Base-by-base conservation (phyloP, 495 filamentous ascomycete species). In the Darksidea phi region DNA sequence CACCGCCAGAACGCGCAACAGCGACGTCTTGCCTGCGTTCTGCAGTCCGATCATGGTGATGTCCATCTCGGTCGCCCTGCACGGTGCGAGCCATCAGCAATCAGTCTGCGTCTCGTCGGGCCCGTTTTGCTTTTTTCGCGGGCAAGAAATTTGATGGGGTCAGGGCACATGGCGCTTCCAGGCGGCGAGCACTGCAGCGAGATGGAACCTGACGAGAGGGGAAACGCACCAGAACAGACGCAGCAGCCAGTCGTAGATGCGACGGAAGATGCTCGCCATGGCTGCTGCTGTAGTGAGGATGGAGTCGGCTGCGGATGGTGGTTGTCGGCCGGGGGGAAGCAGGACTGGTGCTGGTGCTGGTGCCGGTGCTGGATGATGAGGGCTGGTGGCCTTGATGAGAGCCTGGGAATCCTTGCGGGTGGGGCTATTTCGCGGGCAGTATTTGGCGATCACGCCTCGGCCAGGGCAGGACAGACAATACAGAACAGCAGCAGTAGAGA, bases 11-110 rank as follows among this genome's bases (percentile, higher is more conserved):
- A 98, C 94, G 54, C 93, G 83, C 73, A 97, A 80, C 72, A 98
- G 75, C 34, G 93, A 97, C 48, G 94, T 97, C 77, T 98, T 98
- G 61, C 94, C 94, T 52, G 94, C 94, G 78, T 98, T 98, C 73
- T 98, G 94, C 73, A 98, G 78, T 23, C 94, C 94, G 78, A 98
- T 95, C 90, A 98, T 96, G 62, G 94, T 98, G 74, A 98, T 90
- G 74, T 98, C 93, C 90, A 98, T 96, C 81, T 98, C 94, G 38
- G 90, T 96, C 59, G 92, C 89, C 94, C 94, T 98, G 54, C 15
- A 49, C 18, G 18, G 41, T 21, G 48, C n/a, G n/a, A 26, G 45
- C 60, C 53, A 70, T 68, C 65, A 69, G 56, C 64, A 65, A 47
- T n/a, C 21, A 49, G n/a, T 63, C 67, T 49, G 55, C 41, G 59